Evolutionary conservation across 2,329 filamentous ascomycete species (phyloP).

Genomic region (Colletotrichum acutatum): DNA sequence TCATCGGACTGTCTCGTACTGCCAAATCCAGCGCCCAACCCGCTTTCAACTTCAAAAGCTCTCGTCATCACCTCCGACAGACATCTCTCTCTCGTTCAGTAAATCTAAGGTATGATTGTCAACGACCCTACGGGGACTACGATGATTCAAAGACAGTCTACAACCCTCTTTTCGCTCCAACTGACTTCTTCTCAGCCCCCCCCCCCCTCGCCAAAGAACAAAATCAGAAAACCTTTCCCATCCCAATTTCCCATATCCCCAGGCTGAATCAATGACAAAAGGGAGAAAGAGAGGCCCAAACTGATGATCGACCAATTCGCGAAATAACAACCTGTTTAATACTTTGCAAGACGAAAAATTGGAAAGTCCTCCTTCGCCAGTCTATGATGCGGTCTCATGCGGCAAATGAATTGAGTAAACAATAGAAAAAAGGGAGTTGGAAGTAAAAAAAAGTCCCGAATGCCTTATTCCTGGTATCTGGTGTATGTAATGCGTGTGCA

Average conservation of each 20-base stretch:
- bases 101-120: too few relatives aligned
- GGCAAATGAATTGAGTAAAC: neutral
- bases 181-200: neutral
- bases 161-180: neutral
- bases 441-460: neutral
- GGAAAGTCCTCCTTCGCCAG: conserved; percentile 34
- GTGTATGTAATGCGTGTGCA: conserved; percentile 5
- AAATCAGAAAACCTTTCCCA: neutral
- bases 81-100: too few relatives aligned
- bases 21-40: too few relatives aligned
- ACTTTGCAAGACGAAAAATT: neutral
- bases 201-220: neutral
- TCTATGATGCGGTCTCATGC: conserved; percentile 38
- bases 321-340: neutral
- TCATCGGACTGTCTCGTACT: too few relatives aligned
- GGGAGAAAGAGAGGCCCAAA: neutral
- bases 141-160: neutral
- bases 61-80: too few relatives aligned
- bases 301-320: neutral
- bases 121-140: neutral
- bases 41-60: too few relatives aligned
- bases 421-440: neutral
- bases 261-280: neutral
- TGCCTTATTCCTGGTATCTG: conserved; percentile 13
- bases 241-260: too few relatives aligned